Percentiles rank a stretch among this genome's conserved stretches.
Conservation (phyloP, 2,329 filamentous ascomycete species). For the Neurospora crassa region DNA sequence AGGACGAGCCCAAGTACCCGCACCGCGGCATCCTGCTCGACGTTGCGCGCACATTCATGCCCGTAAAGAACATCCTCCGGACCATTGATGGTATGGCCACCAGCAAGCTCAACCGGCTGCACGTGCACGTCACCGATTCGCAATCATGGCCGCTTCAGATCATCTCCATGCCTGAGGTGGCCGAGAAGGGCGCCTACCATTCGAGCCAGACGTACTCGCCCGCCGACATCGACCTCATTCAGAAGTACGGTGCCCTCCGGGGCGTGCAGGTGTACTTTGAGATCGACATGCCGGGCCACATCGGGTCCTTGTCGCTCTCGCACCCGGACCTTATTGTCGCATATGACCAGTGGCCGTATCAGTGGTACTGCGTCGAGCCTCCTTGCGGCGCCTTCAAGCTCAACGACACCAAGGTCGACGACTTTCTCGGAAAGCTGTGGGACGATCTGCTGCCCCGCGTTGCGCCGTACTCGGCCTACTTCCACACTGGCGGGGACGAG, state of each 20-base stretch:
- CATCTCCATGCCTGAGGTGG: conserved; percentile 61
- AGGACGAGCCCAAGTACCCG: conserved; percentile 63
- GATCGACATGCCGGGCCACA: conserved; percentile 76
- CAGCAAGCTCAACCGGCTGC: conserved; percentile 77
- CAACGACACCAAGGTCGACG: conserved; percentile 59
- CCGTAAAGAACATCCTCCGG: conserved; percentile 56
- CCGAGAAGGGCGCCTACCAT: conserved; percentile 64
- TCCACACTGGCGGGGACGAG: conserved; percentile 84
- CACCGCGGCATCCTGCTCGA: conserved; percentile 78
- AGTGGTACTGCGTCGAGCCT: conserved; percentile 51
- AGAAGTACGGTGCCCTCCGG: conserved; percentile 58
- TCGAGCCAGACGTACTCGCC: conserved; percentile 58
- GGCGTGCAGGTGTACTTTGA: conserved; percentile 67
- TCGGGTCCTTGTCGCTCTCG: conserved; percentile 54
- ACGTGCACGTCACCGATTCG: conserved; percentile 73
- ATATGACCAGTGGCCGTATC: conserved; percentile 46
- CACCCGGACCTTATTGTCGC: conserved; percentile 65
- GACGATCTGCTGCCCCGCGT: conserved; percentile 68
- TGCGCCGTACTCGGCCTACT: conserved; percentile 59
- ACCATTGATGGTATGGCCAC: conserved; percentile 68
- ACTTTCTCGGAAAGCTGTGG: conserved; percentile 64
- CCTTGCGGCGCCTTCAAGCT: conserved; percentile 66
- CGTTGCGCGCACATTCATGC: conserved; percentile 63
- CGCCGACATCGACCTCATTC: conserved; percentile 53
- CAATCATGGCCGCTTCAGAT: conserved; percentile 83